A percentile compares a stretch with the other conserved stretches of the same genome.
Conservation (phyloP, 306 rosid species). For the Cajanus cajan region DNA sequence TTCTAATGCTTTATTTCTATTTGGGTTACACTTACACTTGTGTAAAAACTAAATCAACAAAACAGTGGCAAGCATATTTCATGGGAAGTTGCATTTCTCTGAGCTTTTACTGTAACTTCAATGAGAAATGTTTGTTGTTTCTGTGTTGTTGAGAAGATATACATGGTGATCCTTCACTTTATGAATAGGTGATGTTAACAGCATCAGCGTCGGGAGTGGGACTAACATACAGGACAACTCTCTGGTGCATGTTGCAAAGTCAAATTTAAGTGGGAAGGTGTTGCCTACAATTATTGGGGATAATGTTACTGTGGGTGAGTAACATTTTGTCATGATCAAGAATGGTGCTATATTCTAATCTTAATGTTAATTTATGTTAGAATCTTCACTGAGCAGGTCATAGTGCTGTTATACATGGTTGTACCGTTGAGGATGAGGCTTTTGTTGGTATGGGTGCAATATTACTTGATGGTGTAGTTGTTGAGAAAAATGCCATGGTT, state of each 20-base stretch:
- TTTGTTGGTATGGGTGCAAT: slow-evolving; percentile 95
- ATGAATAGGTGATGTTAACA: slow-evolving; percentile 80
- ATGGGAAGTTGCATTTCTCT: slow-evolving; percentile 8
- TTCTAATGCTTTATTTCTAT: neutral
- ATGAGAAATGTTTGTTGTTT: neutral
- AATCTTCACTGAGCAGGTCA: slow-evolving; percentile 57
- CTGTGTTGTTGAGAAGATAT: neutral
- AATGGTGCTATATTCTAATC: neutral
- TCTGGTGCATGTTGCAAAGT: slow-evolving; percentile 90
- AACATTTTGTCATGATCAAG: slow-evolving; percentile 1
- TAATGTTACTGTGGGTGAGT: slow-evolving; percentile 91
- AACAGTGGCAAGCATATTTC: neutral
- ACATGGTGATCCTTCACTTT: neutral
- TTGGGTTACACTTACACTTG: neutral
- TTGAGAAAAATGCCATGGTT: slow-evolving; percentile 91
- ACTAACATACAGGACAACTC: slow-evolving; percentile 97
- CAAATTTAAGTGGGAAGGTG: slow-evolving; percentile 86
- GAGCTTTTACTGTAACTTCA: neutral
- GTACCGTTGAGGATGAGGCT: slow-evolving; percentile 91
- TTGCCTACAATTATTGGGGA: slow-evolving; percentile 84
- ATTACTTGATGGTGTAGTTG: slow-evolving; percentile 82
- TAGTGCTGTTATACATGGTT: slow-evolving; percentile 87
- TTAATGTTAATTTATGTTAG: neutral
- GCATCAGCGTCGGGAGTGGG: slow-evolving; percentile 82
- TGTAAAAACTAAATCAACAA: too few species aligned